Percentiles rank a stretch among this genome's conserved stretches.
These are phyloP conservation scores for Leptodermis oblonga DNA, from an alignment of 257 asterid species.

Conservation along the genomic window DNA sequence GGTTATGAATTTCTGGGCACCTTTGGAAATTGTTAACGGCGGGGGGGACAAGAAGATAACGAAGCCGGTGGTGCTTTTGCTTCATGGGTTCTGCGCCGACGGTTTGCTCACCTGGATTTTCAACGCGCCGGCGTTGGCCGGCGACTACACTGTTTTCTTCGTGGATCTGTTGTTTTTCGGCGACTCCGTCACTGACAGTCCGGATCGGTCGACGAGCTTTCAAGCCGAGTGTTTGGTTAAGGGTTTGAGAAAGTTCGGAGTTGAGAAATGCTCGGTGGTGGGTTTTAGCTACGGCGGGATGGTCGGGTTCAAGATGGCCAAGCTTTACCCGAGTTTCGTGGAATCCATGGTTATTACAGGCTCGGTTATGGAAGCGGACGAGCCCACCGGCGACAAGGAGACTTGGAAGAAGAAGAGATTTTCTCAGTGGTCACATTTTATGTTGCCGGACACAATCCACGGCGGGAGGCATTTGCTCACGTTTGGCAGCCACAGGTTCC, in stretches of 20 bases:
- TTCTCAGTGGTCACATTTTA: conserved; percentile 3
- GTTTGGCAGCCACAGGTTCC: conserved; percentile 20
- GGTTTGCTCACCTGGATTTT: neutral
- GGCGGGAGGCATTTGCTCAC: conserved; percentile 9
- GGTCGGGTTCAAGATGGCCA: conserved; percentile 25
- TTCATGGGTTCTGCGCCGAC: conserved; percentile 3
- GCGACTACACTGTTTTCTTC: neutral
- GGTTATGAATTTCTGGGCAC: conserved; percentile 25
- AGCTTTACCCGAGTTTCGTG: conserved; percentile 22
- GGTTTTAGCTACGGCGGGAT: conserved; percentile 33
- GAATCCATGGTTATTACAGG: conserved; percentile 22
- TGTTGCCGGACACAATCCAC: conserved; percentile 19
- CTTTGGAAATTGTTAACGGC: neutral
- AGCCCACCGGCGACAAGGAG: neutral
- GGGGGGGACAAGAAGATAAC: neutral
- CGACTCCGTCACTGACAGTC: neutral
- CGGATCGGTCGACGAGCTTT: conserved; percentile 14
- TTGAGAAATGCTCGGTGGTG: conserved; percentile 24
- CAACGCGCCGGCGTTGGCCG: neutral
- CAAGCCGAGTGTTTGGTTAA: conserved; percentile 25
- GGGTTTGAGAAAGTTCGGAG: conserved; percentile 31
- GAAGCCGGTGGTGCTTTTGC: neutral
- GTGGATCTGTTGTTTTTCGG: conserved; percentile 16
- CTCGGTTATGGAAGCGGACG: conserved; percentile 12
- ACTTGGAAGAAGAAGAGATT: conserved; percentile 6